Evolutionary conservation across 345 rosid species (phyloP).

Genomic region (Populus euphratica): DNA sequence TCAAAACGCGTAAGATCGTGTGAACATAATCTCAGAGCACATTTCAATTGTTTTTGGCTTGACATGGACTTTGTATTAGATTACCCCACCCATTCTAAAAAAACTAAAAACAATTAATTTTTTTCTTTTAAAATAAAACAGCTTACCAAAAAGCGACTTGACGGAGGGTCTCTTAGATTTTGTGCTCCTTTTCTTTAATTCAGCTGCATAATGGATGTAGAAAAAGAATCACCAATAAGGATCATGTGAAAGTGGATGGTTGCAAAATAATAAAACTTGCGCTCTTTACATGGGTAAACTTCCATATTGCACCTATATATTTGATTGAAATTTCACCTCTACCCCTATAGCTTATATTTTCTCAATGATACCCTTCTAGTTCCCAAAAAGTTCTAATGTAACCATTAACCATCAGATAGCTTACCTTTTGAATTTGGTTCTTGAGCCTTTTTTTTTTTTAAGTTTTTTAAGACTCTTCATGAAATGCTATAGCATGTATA

Average conservation of each 20-base stretch:
- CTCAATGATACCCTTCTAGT: not conserved
- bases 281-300: not conserved
- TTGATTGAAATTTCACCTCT: too few relatives aligned
- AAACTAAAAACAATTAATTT: too few relatives aligned
- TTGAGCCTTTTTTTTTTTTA: not conserved
- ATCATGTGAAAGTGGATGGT: not conserved
- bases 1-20: not conserved
- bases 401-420: not conserved
- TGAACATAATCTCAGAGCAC: not conserved
- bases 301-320: not conserved
- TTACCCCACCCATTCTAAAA: not conserved
- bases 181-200: conserved; percentile 29
- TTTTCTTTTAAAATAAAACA: not conserved
- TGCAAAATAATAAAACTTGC: not conserved
- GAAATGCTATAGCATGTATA: not conserved
- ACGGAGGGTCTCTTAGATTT: conserved; percentile 34
- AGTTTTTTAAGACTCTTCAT: not conserved
- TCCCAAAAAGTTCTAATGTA: not conserved
- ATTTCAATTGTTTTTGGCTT: not conserved
- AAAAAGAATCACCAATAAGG: not conserved
- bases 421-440: not conserved
- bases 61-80: too few relatives aligned
- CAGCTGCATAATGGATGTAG: conserved; percentile 19
- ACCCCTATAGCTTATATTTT: not conserved
- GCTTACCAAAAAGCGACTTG: conserved; percentile 33